Conservation (phyloP, 2,329 filamentous ascomycete species). For the Emydomyces testavorans region DNA sequence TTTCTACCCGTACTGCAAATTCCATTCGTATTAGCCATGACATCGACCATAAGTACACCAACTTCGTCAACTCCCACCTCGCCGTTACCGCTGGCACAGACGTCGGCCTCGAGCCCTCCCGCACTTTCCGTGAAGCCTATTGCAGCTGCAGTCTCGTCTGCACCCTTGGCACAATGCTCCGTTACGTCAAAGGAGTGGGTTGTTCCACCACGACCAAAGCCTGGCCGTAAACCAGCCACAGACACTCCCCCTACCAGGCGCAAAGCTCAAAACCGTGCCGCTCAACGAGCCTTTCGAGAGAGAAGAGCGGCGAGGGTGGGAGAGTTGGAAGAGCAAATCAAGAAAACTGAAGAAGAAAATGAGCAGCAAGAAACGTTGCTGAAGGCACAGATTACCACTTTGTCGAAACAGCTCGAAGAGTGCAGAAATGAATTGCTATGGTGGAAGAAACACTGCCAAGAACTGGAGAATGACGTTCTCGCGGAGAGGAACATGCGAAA, state of each 20-base stretch:
- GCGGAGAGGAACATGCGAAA: slow-evolving; percentile 35
- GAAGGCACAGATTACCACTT: slow-evolving; percentile 41
- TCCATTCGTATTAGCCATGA: slow-evolving; percentile 23
- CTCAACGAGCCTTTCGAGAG: slow-evolving; percentile 85
- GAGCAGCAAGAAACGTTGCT: slow-evolving; percentile 40
- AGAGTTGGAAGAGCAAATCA: slow-evolving; percentile 46
- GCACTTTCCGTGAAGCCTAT: slow-evolving; percentile 29
- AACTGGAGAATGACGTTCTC: slow-evolving; percentile 51
- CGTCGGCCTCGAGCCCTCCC: slow-evolving; percentile 18
- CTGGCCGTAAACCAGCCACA: slow-evolving; percentile 86
- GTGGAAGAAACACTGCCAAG: slow-evolving; percentile 46
- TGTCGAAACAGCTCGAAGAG: slow-evolving; percentile 57
- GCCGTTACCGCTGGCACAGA: slow-evolving; percentile 27
- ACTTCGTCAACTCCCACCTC: slow-evolving; percentile 32
- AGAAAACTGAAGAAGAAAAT: slow-evolving; percentile 38
- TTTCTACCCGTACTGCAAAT: too few species aligned
- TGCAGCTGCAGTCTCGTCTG: slow-evolving; percentile 28
- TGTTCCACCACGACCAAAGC: slow-evolving; percentile 77
- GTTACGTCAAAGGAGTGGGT: slow-evolving; percentile 80
- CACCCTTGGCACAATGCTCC: slow-evolving; percentile 33
- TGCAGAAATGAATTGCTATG: slow-evolving; percentile 43
- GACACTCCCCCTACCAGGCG: slow-evolving; percentile 77
- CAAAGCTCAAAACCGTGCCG: slow-evolving; percentile 90
- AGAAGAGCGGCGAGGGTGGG: slow-evolving; percentile 83
- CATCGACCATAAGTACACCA: slow-evolving; percentile 29